Base-by-base conservation (phyloP, 2,329 filamentous ascomycete genomes). In the Pestalotiopsis sp. region DNA sequence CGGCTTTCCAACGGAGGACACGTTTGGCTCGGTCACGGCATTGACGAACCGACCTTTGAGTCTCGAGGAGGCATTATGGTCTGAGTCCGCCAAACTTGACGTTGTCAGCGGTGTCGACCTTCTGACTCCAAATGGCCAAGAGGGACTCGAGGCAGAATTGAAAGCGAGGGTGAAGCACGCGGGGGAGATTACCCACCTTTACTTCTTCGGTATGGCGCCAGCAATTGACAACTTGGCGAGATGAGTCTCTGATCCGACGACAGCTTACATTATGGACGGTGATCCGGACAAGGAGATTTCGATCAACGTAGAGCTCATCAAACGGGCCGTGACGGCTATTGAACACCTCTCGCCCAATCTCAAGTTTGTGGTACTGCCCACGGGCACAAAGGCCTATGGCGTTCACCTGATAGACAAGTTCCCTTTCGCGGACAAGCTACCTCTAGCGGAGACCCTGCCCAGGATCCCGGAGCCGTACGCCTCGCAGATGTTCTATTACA, bases 401-500 rank as follows among this genome's bases (percentile, higher is more conserved):
- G 75, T 77, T 23, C 77, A 78, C 59, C 69, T 78, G n/a, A 66
- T 78, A 49, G 74, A 76, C 45, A 73, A 76, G 68, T 73, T 73
- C 71, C 78, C 78, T 14, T 65, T 65, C 23, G 11, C 38, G 20
- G 20, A 65, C 41, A 25, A 65, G 20, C 23, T 65, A 7, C 82
- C 83, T 0, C 71, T 83, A 58, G 76, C 76, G 38, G 82, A 84
- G 73, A 75, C 76, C 12, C 70, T 78, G 36, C 80, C 80, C 0
- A 79, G 80, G n/a, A 79, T 84, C 41, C 79, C 81, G 1, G 78
- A 81, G 66, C 81, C 81, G 0, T 79, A 79, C 64, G 80, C 80
- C 1, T 79, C 80, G 12, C 77, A 83, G 69, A 80, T 84, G 69
- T 84, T 84, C 75, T 84, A 85, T 74, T 84, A 84, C 71, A 76